Conservation (phyloP, 306 rosid genomes). For the Cicer arietinum region DNA sequence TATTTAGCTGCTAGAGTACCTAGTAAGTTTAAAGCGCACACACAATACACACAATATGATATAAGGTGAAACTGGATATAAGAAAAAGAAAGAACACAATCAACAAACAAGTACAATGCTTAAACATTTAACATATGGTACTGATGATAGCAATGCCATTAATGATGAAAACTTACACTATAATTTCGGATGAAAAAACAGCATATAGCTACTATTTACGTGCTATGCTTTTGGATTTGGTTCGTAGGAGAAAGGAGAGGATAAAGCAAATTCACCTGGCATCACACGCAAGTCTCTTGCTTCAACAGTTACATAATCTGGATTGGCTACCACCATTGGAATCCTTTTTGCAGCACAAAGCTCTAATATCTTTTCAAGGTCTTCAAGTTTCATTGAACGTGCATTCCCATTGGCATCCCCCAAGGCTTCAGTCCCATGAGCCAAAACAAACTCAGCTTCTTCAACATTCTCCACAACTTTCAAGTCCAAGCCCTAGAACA, state of each 20-base stretch:
- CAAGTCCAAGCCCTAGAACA: conserved; percentile 76
- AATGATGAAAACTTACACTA: conserved; percentile 14
- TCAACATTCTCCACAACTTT: conserved; percentile 75
- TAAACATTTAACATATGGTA: conserved; percentile 8
- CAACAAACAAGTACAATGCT: conserved; percentile 8
- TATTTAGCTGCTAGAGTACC: conserved; percentile 89
- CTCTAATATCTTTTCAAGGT: conserved; percentile 75
- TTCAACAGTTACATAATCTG: conserved; percentile 95
- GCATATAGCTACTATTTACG: conserved; percentile 8
- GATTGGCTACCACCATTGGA: conserved; percentile 99
- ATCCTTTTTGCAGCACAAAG: conserved; percentile 77
- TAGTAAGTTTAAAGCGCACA: conserved; percentile 41
- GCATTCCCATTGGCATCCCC: conserved; percentile 73
- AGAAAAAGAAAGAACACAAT: conserved; percentile 2
- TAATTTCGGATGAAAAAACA: neutral
- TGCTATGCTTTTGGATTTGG: neutral
- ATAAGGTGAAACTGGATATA: conserved; percentile 30
- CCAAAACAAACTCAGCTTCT: conserved; percentile 93
- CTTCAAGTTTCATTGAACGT: conserved; percentile 71
- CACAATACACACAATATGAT: conserved; percentile 32
- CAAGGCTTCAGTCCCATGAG: conserved; percentile 94
- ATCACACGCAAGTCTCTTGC: conserved; percentile 84
- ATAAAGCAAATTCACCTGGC: conserved; percentile 72
- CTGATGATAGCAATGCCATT: conserved; percentile 1
- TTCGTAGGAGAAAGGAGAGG: conserved; percentile 27